Conservation (phyloP, 495 filamentous ascomycete genomes). For the Penicillium daleae region DNA sequence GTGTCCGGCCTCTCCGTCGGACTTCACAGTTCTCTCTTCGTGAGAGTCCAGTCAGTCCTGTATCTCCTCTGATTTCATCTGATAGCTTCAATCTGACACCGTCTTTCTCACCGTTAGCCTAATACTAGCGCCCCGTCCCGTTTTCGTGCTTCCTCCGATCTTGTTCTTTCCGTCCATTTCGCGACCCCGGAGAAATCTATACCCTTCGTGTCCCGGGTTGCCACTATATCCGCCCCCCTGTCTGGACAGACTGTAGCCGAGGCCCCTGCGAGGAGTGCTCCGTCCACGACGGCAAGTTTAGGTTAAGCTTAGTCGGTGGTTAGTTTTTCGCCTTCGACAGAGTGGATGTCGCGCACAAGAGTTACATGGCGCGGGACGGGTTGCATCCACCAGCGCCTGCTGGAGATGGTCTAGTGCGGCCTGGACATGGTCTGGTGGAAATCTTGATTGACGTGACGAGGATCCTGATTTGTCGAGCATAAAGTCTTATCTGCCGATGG, state of each 20-base stretch:
- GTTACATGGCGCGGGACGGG: conserved; percentile 22
- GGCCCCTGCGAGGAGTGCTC: neutral
- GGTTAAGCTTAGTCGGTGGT: conserved; percentile 24
- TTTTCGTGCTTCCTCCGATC: neutral
- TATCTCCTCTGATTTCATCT: neutral
- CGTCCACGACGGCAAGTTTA: neutral
- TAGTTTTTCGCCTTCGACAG: too few species aligned
- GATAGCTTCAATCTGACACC: neutral
- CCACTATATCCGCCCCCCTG: neutral
- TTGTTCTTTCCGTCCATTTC: neutral
- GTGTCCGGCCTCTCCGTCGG: conserved; percentile 16
- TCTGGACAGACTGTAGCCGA: conserved; percentile 1
- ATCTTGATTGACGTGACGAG: neutral
- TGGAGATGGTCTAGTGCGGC: neutral
- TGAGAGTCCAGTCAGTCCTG: too few species aligned
- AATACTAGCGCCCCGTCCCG: neutral
- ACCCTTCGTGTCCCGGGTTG: neutral
- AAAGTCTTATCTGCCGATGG: conserved; percentile 18
- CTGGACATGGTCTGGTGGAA: neutral
- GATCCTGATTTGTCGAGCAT: conserved; percentile 1
- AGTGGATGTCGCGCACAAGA: conserved; percentile 1
- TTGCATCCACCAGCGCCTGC: conserved; percentile 9
- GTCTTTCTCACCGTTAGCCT: too few species aligned
- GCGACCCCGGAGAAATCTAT: neutral
- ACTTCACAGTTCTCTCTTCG: too few species aligned